A percentile compares a stretch with the other conserved stretches of the same genome.
These are phyloP conservation scores for Loxodes magnus DNA, from an alignment of 73 alveolate genomes.

Conservation along the genomic window DNA sequence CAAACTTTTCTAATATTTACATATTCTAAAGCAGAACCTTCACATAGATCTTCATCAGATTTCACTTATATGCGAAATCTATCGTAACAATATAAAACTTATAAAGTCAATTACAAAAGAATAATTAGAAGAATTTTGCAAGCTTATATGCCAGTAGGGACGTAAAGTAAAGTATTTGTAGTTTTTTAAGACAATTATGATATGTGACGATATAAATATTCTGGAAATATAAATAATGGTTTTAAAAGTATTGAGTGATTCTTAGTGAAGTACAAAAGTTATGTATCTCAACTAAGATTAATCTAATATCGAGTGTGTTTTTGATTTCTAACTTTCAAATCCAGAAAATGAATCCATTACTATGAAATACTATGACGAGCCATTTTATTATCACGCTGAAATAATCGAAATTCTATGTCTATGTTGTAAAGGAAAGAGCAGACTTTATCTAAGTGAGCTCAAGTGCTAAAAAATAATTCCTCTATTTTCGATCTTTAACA, in stretches of 20 bases:
- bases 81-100: slow-evolving; percentile 17
- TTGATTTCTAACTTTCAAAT: not conserved
- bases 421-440: slow-evolving; percentile 4
- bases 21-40: slow-evolving; percentile 15
- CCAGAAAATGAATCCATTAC: not conserved
- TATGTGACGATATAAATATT: not conserved
- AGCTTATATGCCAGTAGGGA: slow-evolving; percentile 23
- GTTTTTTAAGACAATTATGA: not conserved
- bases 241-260: not conserved
- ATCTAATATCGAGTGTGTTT: not conserved
- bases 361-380: slow-evolving; percentile 22
- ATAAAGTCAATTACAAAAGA: slow-evolving; percentile 12
- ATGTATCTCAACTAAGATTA: not conserved
- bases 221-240: slow-evolving; percentile 5
- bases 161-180: slow-evolving; percentile 21
- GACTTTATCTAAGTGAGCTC: slow-evolving; percentile 3
- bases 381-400: slow-evolving; percentile 25
- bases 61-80: slow-evolving; percentile 37
- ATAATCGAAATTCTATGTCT: slow-evolving; percentile 18
- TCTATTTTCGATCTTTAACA: slow-evolving; percentile 16
- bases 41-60: slow-evolving; percentile 30
- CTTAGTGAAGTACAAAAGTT: not conserved
- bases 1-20: slow-evolving; percentile 6
- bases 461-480: slow-evolving; percentile 16
- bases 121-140: slow-evolving; percentile 10